A percentile compares a stretch with the other conserved stretches of the same genome.
These are phyloP conservation scores for Leucocoprinus leucothites DNA, from an alignment of 768 basidiomycete species.

Conservation along the genomic window DNA sequence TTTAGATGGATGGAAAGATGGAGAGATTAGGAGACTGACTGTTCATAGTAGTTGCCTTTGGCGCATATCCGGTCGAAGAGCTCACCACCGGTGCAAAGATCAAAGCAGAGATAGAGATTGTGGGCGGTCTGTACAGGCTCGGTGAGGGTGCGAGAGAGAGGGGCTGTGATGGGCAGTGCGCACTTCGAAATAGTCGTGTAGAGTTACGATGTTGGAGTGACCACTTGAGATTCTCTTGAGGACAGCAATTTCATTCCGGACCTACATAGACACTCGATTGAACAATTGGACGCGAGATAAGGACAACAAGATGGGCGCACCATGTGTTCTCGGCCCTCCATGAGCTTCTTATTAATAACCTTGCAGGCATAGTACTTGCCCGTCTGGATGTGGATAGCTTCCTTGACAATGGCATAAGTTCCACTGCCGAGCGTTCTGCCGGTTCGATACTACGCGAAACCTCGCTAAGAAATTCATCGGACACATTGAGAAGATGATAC, in stretches of 20 bases:
- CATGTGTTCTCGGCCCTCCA: conserved; percentile 98
- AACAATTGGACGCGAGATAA: background rate
- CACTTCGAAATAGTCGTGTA: conserved; percentile 96
- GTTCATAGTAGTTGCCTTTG: conserved; percentile 95
- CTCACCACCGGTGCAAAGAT: conserved; percentile 96
- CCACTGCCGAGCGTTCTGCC: conserved; percentile 88
- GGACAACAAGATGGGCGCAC: conserved; percentile 39
- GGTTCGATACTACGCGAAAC: conserved; percentile 67
- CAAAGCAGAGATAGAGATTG: conserved; percentile 93
- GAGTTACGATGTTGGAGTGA: conserved; percentile 85
- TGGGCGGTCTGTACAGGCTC: conserved; percentile 63
- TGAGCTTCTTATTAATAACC: no score
- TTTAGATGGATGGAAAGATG: conserved; percentile 1
- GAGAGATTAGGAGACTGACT: conserved; percentile 41
- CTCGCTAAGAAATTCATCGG: background rate
- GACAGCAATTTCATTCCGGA: conserved; percentile 95
- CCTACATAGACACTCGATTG: no score
- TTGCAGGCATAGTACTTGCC: conserved; percentile 96
- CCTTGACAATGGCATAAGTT: conserved; percentile 93
- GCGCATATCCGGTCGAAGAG: conserved; percentile 99
- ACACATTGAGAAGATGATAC: conserved; percentile 12
- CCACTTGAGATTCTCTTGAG: conserved; percentile 92
- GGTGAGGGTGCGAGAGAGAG: background rate
- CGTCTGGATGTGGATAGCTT: conserved; percentile 92
- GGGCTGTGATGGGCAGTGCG: conserved; percentile 14